These are phyloP conservation scores for Vigna hirtella DNA, from an alignment of 306 rosid genomes.

Conservation along the genomic window DNA sequence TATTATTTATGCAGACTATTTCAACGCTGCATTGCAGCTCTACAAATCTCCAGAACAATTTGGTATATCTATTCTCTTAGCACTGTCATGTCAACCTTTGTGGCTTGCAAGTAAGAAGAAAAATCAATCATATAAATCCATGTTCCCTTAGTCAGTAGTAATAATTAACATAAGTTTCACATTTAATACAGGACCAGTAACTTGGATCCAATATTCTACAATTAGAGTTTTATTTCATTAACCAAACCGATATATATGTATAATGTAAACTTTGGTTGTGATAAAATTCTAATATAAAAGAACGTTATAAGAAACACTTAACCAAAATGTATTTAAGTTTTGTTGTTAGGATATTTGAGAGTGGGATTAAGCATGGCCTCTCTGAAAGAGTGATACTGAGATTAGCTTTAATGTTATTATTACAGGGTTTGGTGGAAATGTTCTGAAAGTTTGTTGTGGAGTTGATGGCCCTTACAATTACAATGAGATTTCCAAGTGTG, in stretches of 20 bases:
- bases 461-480: conserved; percentile 53
- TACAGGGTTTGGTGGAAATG: conserved; percentile 51
- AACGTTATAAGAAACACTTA: too few species aligned
- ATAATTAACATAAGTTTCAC: conserved; percentile 6
- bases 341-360: neutral
- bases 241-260: too few species aligned
- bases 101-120: conserved; percentile 4
- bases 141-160: neutral
- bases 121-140: conserved; percentile 12
- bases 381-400: neutral
- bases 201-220: neutral
- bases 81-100: neutral
- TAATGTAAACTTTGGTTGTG: neutral
- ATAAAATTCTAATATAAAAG: too few species aligned
- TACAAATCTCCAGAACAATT: conserved; percentile 51
- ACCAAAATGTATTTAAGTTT: neutral
- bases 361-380: neutral
- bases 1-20: conserved; percentile 62
- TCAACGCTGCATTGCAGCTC: conserved; percentile 49
- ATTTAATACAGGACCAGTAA: neutral
- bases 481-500: conserved; percentile 43
- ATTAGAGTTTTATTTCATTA: neutral
- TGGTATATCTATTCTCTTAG: conserved; percentile 45
- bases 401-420: neutral
- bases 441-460: conserved; percentile 55